These are phyloP conservation scores for Ogataea thermomethanolica DNA, from an alignment of 805 yeast genomes.

Conservation along the genomic window DNA sequence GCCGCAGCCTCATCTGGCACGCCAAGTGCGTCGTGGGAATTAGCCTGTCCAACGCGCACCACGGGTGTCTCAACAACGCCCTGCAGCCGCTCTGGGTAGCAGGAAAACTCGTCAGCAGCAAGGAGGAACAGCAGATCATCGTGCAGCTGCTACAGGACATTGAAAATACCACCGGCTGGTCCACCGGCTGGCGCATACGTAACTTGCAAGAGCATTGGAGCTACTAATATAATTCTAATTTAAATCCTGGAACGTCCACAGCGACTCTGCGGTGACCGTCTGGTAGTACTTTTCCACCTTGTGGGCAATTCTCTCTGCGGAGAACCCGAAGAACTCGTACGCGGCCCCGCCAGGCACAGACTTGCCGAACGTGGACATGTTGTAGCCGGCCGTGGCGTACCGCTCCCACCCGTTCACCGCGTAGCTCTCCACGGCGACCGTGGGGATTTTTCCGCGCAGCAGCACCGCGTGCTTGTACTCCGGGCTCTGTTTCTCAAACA, in stretches of 20 bases:
- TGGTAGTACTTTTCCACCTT: conserved; percentile 30
- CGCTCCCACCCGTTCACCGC: conserved; percentile 89
- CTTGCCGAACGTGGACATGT: conserved; percentile 93
- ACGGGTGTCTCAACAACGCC: conserved; percentile 27
- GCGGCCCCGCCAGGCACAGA: conserved; percentile 85
- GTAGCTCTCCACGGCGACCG: conserved; percentile 89
- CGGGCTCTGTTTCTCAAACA: conserved; percentile 81
- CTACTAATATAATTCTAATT: conserved; percentile 12
- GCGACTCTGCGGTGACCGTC: conserved; percentile 13
- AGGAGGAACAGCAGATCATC: conserved; percentile 24
- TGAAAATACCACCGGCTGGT: conserved; percentile 27
- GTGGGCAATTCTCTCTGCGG: conserved; percentile 80
- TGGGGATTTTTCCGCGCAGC: conserved; percentile 86
- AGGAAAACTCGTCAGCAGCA: conserved; percentile 26
- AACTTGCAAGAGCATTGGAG: conserved; percentile 25
- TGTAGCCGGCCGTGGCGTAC: conserved; percentile 95
- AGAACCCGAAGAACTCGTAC: conserved; percentile 82
- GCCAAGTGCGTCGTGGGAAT: conserved; percentile 38
- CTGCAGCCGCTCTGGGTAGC: conserved; percentile 29
- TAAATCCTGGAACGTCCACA: conserved; percentile 32
- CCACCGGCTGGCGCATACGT: conserved; percentile 19
- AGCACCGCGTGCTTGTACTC: conserved; percentile 81
- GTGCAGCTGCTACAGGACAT: conserved; percentile 20
- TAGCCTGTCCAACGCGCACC: conserved; percentile 30
- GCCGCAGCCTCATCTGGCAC: conserved; percentile 30